These are phyloP conservation scores for Moniliella sp. DNA, from an alignment of 1,284 basidiomycete species.

Conservation along the genomic window DNA sequence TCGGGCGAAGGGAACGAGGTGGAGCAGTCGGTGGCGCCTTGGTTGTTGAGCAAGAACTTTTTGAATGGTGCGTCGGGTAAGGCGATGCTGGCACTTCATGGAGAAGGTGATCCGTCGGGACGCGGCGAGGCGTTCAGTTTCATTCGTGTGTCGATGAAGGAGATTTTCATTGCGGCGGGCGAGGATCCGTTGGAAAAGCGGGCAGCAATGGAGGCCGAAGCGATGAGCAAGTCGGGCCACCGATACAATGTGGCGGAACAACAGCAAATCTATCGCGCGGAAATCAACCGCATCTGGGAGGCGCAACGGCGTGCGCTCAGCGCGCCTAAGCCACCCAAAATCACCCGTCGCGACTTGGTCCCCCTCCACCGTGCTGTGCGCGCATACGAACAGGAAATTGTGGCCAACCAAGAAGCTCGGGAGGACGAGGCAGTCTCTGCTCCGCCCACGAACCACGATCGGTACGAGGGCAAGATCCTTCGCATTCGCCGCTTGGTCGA, in stretches of 20 bases:
- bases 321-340: slow-evolving; percentile 58
- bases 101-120: slow-evolving; percentile 83
- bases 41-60: slow-evolving; percentile 97
- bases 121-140: slow-evolving; percentile 93
- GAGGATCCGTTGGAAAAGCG: slow-evolving; percentile 38
- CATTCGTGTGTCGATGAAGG: slow-evolving; percentile 89
- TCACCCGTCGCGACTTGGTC: slow-evolving; percentile 48
- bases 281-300: slow-evolving; percentile 93
- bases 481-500: slow-evolving; percentile 12
- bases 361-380: slow-evolving; percentile 4
- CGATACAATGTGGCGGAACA: slow-evolving; percentile 86
- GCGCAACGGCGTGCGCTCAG: slow-evolving; percentile 66
- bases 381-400: not conserved
- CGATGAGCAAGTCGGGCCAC: slow-evolving; percentile 57
- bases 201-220: slow-evolving; percentile 60
- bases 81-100: slow-evolving; percentile 84
- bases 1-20: slow-evolving; percentile 63
- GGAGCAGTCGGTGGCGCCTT: slow-evolving; percentile 87
- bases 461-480: slow-evolving; percentile 8
- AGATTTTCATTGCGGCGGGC: slow-evolving; percentile 85
- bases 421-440: not conserved
- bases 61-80: slow-evolving; percentile 84
- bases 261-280: slow-evolving; percentile 86
- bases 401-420: not conserved
- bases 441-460: not conserved